A percentile compares a stretch with the other conserved stretches of the same genome.
Conservation (phyloP, 2,329 filamentous ascomycete species). For the Colletotrichum horii region DNA sequence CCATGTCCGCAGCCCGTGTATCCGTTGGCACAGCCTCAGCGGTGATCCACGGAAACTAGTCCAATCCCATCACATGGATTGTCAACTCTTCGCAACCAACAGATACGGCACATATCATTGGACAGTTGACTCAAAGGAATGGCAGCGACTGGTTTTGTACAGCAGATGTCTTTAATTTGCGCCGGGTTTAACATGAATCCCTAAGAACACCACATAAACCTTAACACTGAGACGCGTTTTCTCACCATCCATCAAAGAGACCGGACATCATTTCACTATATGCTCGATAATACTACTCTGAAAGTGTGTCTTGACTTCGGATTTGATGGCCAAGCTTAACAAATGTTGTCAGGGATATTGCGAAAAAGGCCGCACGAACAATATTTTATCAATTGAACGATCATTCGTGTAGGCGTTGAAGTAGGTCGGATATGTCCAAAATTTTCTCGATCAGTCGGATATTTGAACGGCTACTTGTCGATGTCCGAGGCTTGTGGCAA, state of each 20-base stretch:
- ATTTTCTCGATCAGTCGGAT: background rate
- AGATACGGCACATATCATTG: background rate
- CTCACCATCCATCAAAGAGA: too few relatives aligned
- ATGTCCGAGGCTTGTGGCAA: background rate
- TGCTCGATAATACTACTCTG: too few relatives aligned
- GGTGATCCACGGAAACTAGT: background rate
- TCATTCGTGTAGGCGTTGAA: background rate
- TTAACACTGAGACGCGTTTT: too few relatives aligned
- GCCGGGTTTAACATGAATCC: background rate
- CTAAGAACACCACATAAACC: background rate
- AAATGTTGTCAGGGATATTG: too few relatives aligned
- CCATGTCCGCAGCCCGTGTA: background rate
- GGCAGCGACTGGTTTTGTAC: rapidly evolving
- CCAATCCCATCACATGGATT: background rate
- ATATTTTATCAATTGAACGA: background rate
- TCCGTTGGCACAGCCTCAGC: background rate
- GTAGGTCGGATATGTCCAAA: background rate
- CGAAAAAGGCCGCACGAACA: too few relatives aligned
- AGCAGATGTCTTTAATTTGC: background rate
- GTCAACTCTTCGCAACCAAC: background rate
- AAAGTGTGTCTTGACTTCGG: too few relatives aligned
- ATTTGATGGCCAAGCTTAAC: too few relatives aligned
- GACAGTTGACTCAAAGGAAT: background rate
- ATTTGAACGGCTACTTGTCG: background rate
- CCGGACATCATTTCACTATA: too few relatives aligned